Percentiles rank a stretch among this genome's conserved stretches.
phyloP scores from a whole-genome alignment of 441 rosid genomes.

The Macaranga tanarius region DNA sequence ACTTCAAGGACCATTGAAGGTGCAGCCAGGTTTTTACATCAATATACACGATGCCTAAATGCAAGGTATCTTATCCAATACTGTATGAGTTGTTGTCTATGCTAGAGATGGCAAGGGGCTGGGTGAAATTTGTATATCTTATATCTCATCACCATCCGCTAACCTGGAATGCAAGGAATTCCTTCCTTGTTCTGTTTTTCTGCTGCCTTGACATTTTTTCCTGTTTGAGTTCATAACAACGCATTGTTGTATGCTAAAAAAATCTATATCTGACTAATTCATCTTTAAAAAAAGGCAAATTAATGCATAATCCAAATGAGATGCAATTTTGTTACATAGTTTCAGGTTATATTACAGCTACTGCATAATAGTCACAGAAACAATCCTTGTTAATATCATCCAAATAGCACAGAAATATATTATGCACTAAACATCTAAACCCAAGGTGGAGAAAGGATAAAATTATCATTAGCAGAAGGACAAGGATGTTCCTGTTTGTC shows the following conservation, averaged over 20 bases:
- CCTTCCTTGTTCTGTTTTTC: not conserved
- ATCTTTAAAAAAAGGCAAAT: not conserved
- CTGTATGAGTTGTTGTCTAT: slow-evolving; percentile 13
- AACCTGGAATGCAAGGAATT: not conserved
- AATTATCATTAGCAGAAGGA: not conserved
- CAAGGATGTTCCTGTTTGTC: not conserved
- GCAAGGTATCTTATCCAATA: slow-evolving; percentile 42
- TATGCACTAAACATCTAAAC: not conserved
- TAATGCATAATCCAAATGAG: not conserved
- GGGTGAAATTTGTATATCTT: slow-evolving; percentile 1
- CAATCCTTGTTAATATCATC: no score
- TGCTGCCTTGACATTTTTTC: not conserved
- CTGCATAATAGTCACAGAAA: not conserved
- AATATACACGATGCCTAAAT: slow-evolving; percentile 56
- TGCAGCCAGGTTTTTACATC: slow-evolving; percentile 56
- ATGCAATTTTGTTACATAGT: not conserved
- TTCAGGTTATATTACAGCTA: not conserved
- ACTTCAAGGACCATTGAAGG: slow-evolving; percentile 65
- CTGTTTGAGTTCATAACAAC: not conserved
- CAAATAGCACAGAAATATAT: no score
- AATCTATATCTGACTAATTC: not conserved
- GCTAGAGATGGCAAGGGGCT: slow-evolving; percentile 1
- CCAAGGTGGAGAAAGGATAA: not conserved
- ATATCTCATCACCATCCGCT: not conserved
- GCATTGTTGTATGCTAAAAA: not conserved